Conservation (phyloP, 2,329 filamentous ascomycete species). For the Microdochium paspali region DNA sequence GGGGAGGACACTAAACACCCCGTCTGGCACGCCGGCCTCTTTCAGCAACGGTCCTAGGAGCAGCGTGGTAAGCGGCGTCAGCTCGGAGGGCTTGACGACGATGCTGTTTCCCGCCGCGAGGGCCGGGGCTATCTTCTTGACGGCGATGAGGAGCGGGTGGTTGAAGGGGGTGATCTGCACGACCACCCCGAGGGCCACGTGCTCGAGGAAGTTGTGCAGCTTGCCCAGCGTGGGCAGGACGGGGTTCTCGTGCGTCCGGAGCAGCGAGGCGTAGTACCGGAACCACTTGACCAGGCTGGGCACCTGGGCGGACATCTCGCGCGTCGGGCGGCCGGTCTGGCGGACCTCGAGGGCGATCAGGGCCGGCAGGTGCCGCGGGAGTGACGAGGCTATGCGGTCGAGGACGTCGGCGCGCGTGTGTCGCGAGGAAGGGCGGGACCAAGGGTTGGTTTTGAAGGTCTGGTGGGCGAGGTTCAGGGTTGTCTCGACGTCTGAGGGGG, state of each 20-base stretch:
- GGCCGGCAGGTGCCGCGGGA: slow-evolving; percentile 39
- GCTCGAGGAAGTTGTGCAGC: slow-evolving; percentile 45
- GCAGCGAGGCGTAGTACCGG: slow-evolving; percentile 58
- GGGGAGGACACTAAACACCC: slow-evolving; percentile 55
- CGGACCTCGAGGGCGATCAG: slow-evolving; percentile 55
- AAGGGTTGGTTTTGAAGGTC: slow-evolving; percentile 39
- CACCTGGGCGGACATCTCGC: slow-evolving; percentile 63
- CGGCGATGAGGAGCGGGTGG: slow-evolving; percentile 46
- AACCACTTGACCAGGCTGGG: slow-evolving; percentile 60
- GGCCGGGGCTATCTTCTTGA: slow-evolving; percentile 52
- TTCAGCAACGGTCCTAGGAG: slow-evolving; percentile 49
- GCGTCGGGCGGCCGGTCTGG: slow-evolving; percentile 59
- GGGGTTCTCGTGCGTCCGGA: slow-evolving; percentile 57
- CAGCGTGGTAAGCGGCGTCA: slow-evolving; percentile 53
- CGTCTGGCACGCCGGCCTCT: slow-evolving; percentile 60
- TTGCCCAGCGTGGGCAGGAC: slow-evolving; percentile 56
- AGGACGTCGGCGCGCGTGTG: slow-evolving; percentile 53
- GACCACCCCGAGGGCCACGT: slow-evolving; percentile 48
- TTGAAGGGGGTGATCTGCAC: slow-evolving; percentile 50
- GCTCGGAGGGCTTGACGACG: slow-evolving; percentile 53
- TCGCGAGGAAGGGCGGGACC: slow-evolving; percentile 40
- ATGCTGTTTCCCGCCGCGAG: slow-evolving; percentile 51
- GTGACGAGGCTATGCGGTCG: slow-evolving; percentile 45
- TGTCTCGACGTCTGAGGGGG: slow-evolving; percentile 29
- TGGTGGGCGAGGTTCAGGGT: slow-evolving; percentile 30